Base-by-base conservation (phyloP, 495 filamentous ascomycete species). In the Penicillium steckii region DNA sequence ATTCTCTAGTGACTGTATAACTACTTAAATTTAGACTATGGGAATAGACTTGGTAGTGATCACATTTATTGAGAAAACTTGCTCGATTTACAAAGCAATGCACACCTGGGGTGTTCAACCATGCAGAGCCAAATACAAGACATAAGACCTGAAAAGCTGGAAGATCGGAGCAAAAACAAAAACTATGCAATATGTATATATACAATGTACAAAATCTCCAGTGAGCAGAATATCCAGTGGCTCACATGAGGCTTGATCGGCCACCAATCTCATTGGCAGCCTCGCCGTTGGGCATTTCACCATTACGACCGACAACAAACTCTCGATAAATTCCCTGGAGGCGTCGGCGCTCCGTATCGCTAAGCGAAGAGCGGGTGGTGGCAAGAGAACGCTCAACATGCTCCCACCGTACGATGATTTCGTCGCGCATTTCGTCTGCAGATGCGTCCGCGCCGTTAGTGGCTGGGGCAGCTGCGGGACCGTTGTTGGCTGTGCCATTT, bases 201-300 rank as follows among this genome's bases (percentile, higher is more conserved):
- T 68, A 57, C 52, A 64, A 41, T 52, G 35, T 48, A 50, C 37
- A 53, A 49, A 44, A 32, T 48, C 30, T 24, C 37, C 12, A 38
- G 33, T 35, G 49, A 25, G 25, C 45, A 48, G 9, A 40, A 44
- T 33, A 24, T 7, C n/a, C 23, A 44, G 5, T 17, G 21, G 29
- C 57, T 77, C 76, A 96, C 92, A 97, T 96, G 61, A 98, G 75
- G 73, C 91, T 97, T 51, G 85, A 91, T 63, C 94, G 75, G 18
- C 94, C 95, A 3, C 94, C 94, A 65, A 98, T 81, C 70, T 98
- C 94, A 67, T 82, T 94, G 22, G 83, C 83, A 1, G 87, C 91
- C 68, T 98, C 87, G 8, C 94, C 94, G 68, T 84, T 91, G 33
- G 81, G 88, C 90, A 98, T 90, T 67, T 97, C 94, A 22, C 94